These are phyloP conservation scores for Phytophthora foliorum DNA, from an alignment of 352 stramenopile genomes.

Conservation along the genomic window DNA sequence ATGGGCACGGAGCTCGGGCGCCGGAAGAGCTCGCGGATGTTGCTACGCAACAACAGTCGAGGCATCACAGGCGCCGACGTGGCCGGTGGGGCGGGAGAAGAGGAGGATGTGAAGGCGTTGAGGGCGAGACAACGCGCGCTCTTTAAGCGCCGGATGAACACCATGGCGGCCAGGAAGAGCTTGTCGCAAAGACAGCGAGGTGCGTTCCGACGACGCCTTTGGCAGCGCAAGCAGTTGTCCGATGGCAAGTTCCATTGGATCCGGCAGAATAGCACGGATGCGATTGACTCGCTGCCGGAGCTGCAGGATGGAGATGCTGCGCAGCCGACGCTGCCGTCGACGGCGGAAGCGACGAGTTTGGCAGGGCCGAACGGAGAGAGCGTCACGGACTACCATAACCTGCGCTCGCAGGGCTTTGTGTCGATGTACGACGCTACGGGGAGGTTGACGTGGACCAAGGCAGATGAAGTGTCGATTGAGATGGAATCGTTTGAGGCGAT, in stretches of 20 bases:
- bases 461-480: constrained; percentile 72
- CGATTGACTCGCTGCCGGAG: constrained; percentile 39
- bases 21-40: constrained; percentile 63
- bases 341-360: constrained; percentile 29
- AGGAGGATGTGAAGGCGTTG: constrained; percentile 48
- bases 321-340: constrained; percentile 26
- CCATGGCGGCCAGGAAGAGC: constrained; percentile 64
- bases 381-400: constrained; percentile 65
- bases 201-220: constrained; percentile 70
- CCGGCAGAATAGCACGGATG: constrained; percentile 66
- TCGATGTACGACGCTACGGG: constrained; percentile 72
- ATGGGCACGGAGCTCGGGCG: constrained; percentile 43
- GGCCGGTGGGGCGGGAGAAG: constrained; percentile 9
- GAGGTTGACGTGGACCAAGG: constrained; percentile 63
- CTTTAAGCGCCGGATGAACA: constrained; percentile 78
- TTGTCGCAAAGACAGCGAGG: constrained; percentile 76
- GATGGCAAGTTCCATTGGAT: constrained; percentile 85
- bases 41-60: constrained; percentile 53
- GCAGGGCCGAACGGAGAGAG: constrained; percentile 58
- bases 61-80: constrained; percentile 8
- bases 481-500: constrained; percentile 69
- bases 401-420: constrained; percentile 76
- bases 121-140: constrained; percentile 63
- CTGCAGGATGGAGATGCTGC: constrained; percentile 13
- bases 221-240: constrained; percentile 62